These are phyloP conservation scores for Saturnispora bothae DNA, from an alignment of 805 yeast species.

Conservation along the genomic window DNA sequence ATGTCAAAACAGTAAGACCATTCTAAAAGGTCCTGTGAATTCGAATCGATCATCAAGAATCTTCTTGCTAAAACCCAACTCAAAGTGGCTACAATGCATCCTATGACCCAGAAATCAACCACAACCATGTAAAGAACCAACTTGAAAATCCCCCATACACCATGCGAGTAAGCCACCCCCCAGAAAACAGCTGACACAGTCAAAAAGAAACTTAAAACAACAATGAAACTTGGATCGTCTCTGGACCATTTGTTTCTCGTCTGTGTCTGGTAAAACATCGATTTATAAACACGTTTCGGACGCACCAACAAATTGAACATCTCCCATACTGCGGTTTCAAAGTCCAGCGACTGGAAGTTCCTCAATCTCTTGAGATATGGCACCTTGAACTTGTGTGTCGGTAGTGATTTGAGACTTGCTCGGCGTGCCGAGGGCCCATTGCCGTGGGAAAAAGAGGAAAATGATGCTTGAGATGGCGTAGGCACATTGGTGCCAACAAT, in stretches of 20 bases:
- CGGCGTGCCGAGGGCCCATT: not conserved
- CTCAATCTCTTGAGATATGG: constrained; percentile 34
- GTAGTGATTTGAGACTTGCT: constrained; percentile 1
- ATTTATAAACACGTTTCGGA: constrained; percentile 75
- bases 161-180: constrained; percentile 76
- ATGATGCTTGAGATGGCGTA: constrained; percentile 11
- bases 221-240: constrained; percentile 84
- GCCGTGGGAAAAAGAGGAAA: constrained; percentile 9
- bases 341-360: constrained; percentile 74
- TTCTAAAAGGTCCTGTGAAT: constrained; percentile 38
- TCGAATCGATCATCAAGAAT: constrained; percentile 31
- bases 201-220: constrained; percentile 57
- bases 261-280: constrained; percentile 73
- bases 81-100: constrained; percentile 56
- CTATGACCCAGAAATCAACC: constrained; percentile 68
- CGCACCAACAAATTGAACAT: constrained; percentile 59
- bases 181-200: constrained; percentile 74
- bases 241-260: constrained; percentile 75
- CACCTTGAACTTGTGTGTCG: constrained; percentile 1
- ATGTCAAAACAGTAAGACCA: constrained; percentile 95
- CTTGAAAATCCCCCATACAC: constrained; percentile 47
- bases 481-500: constrained; percentile 9
- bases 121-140: constrained; percentile 75
- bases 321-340: constrained; percentile 92
- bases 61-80: constrained; percentile 66